Base-by-base conservation (phyloP, 1,139 yeast genomes). In the Geotrichum macrosporum region DNA sequence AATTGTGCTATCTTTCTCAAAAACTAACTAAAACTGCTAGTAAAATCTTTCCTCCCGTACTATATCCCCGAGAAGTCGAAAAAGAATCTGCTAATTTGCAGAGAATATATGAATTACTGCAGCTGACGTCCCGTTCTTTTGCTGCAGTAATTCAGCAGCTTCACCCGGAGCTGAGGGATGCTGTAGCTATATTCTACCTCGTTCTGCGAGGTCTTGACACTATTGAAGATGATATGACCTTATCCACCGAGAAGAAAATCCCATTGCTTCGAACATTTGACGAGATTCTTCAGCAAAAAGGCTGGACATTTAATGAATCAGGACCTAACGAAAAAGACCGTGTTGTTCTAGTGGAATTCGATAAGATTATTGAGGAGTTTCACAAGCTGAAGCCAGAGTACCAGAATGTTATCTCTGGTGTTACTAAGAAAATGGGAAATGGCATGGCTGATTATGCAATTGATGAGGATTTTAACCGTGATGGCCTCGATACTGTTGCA, bases 401-500 rank as follows among this genome's bases (percentile, higher is more conserved):
- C 65, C 94, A 84, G 67, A 83, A 76, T 47, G 82, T 89, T 35
- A 79, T 92, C 57, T 76, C 75, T 57, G 86, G 83, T 53, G 85
- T 87, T 57, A 80, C 96, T 44, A 60, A 71, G 47, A 75, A 81
- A 63, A 92, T 92, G 98, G 97, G 97, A 47, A 81, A 85, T 56
- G 98, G 98, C 49, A 92, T 92, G 99, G 97, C 97, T 26, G 92
- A 86, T 60, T 92, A 89, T 66, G 82, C 87, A 48, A 73, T 77
- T 59, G 82, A 85, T 60, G 94, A 84, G 48, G 65, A 67, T 42
- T 86, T 85, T 68, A 86, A 87, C 64, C 66, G 77, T 57, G 78
- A 79, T 53, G 97, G 97, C 3, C 81, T 92, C 37, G 73, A 72
- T 43, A 85, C 96, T 1, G 66, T 84, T 40, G 72, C 76, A 53